A percentile compares a stretch with the other conserved stretches of the same genome.
Conservation (phyloP, 768 basidiomycete genomes). For the Leccinum uliginosum region DNA sequence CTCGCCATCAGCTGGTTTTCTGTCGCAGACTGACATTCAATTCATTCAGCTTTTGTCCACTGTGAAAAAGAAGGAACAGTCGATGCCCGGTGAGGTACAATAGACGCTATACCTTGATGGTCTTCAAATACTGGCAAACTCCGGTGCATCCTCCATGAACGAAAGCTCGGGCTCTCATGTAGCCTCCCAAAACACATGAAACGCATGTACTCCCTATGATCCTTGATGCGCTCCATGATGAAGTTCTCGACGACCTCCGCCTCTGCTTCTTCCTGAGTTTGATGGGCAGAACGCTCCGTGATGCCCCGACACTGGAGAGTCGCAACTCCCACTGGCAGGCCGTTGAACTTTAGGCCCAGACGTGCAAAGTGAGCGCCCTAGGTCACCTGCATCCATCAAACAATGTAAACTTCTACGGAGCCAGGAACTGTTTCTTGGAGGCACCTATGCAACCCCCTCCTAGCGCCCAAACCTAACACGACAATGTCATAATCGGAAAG, state of each 20-base stretch:
- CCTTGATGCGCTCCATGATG: conserved; percentile 36
- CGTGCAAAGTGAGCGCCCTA: conserved; percentile 61
- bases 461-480: conserved; percentile 61
- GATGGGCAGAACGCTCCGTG: conserved; percentile 40
- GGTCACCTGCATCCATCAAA: conserved; percentile 58
- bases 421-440: conserved; percentile 45
- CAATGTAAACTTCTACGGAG: conserved; percentile 51
- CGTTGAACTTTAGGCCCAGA: conserved; percentile 49
- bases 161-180: conserved; percentile 55
- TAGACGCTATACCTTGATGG: conserved; percentile 7
- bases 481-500: conserved; percentile 68
- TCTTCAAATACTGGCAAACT: conserved; percentile 39
- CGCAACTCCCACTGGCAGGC: conserved; percentile 43
- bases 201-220: conserved; percentile 40
- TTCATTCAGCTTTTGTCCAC: conserved; percentile 7
- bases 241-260: conserved; percentile 37
- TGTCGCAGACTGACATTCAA: neutral
- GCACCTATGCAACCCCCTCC: conserved; percentile 61
- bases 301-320: conserved; percentile 55
- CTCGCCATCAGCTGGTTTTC: neutral
- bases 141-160: conserved; percentile 48
- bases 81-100: neutral
- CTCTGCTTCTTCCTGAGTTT: conserved; percentile 29
- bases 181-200: conserved; percentile 50
- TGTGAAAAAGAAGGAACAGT: neutral